Base-by-base conservation (phyloP, 2,329 filamentous ascomycete genomes). In the Bipolaris cookei region DNA sequence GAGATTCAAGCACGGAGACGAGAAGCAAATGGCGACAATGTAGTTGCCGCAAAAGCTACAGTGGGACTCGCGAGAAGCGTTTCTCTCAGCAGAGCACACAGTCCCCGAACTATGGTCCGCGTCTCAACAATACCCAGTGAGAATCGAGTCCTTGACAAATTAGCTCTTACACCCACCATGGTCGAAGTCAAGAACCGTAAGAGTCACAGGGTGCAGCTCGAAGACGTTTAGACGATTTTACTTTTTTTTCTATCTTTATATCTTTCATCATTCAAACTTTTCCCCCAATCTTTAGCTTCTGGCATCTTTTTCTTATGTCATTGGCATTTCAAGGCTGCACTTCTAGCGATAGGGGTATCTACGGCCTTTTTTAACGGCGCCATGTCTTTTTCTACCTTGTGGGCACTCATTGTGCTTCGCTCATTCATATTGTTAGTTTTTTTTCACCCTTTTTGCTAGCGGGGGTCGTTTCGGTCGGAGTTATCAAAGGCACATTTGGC, bases 121-220 rank as follows among this genome's bases (percentile, higher is more conserved):
- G 62, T 38, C 4, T 39, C 55, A 14, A 41, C 38, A 35, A 66
- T 45, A 47, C 54, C 52, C 23, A 52, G 46, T 14, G 47, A 59
- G 7, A 70, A 71, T 44, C 60, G 66, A 11, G 35, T 75, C 30
- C 65, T 71, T 3, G 71, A 74, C 5, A 56, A 56, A 20, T 65
- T 68, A 50, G 59, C 66, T 14, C 63, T 77, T 4, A 75, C 69
- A 28, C 74, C 74, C 13, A 76, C 69, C 2, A 59, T 77, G 58
- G 74, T 77, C 5, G 72, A 77, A 44, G 64, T 77, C 34, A 67
- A 66, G 57, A 75, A 75, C 30, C 61, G 73, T 11, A 74, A 68
- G 64, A 75, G 72, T 54, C 73, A 75, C 42, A 61, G 70, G 45
- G 74, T 75, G 38, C 68, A 72, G 58, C 51, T 76, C 34, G 73